Conservation (phyloP, 768 basidiomycete species). For the Hygrophoropsis aurantiaca region DNA sequence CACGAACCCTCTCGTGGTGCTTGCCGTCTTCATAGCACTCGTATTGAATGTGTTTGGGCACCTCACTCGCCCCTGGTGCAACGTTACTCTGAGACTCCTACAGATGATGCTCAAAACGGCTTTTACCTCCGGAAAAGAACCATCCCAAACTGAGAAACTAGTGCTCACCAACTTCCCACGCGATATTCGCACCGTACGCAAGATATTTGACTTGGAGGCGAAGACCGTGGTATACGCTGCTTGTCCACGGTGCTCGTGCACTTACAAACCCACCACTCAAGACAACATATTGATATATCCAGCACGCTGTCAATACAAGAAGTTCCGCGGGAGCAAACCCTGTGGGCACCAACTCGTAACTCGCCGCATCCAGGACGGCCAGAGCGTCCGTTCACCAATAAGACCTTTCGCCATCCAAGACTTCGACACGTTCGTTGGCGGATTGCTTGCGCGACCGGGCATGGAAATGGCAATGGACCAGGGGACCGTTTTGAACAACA, state of each 20-base stretch:
- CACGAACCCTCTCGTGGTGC: conserved; percentile 6
- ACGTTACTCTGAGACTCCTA: conserved; percentile 4
- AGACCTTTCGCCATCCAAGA: conserved; percentile 25
- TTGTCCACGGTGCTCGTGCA: conserved; percentile 26
- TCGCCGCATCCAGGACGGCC: neutral
- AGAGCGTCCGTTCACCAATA: neutral
- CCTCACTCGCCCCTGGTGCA: conserved; percentile 5
- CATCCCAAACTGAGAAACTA: neutral
- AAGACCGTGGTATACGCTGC: conserved; percentile 16
- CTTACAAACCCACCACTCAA: conserved; percentile 11
- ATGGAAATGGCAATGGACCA: conserved; percentile 28
- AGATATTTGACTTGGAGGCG: conserved; percentile 17
- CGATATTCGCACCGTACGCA: conserved; percentile 17
- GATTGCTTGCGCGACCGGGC: conserved; percentile 21
- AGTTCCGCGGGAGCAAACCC: conserved; percentile 9
- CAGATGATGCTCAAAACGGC: conserved; percentile 1
- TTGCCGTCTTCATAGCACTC: neutral
- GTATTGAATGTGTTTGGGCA: conserved; percentile 8
- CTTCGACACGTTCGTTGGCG: conserved; percentile 25
- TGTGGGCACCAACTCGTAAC: conserved; percentile 13
- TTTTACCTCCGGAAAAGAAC: neutral
- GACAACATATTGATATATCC: conserved; percentile 10
- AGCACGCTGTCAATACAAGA: conserved; percentile 16
- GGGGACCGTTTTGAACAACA: neutral
- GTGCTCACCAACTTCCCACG: conserved; percentile 7